Conservation (phyloP, 768 basidiomycete species). For the Mycena polygramma region DNA sequence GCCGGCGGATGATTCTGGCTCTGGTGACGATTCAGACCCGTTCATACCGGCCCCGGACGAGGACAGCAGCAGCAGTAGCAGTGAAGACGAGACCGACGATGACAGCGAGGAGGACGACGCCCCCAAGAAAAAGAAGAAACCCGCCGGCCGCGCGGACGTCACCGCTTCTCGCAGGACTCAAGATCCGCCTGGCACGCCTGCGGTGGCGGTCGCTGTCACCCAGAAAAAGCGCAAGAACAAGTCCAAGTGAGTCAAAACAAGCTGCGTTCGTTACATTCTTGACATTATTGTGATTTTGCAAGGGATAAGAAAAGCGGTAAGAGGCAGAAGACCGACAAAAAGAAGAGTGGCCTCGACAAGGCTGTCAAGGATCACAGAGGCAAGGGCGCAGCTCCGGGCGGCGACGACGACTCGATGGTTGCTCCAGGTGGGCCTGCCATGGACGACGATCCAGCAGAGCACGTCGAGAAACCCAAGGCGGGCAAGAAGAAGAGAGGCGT, state of each 20-base stretch:
- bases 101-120: neutral
- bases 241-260: neutral
- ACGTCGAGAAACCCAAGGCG: slow-evolving; percentile 3
- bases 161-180: neutral
- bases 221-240: neutral
- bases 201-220: neutral
- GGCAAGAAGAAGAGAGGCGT: neutral
- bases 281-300: neutral
- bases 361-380: neutral
- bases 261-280: neutral
- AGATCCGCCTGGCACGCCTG: slow-evolving; percentile 8
- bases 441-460: slow-evolving; percentile 1
- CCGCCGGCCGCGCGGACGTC: neutral
- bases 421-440: slow-evolving; percentile 8
- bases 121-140: neutral
- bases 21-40: neutral
- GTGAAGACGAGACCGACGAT: neutral
- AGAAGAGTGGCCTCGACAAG: slow-evolving; percentile 10
- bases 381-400: neutral
- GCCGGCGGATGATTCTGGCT: neutral
- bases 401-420: slow-evolving; percentile 9
- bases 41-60: neutral
- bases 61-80: neutral
- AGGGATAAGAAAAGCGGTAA: neutral
- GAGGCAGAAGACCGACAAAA: neutral